Base-by-base conservation (phyloP, 768 basidiomycete species). In the Panaeolus papilionaceus region DNA sequence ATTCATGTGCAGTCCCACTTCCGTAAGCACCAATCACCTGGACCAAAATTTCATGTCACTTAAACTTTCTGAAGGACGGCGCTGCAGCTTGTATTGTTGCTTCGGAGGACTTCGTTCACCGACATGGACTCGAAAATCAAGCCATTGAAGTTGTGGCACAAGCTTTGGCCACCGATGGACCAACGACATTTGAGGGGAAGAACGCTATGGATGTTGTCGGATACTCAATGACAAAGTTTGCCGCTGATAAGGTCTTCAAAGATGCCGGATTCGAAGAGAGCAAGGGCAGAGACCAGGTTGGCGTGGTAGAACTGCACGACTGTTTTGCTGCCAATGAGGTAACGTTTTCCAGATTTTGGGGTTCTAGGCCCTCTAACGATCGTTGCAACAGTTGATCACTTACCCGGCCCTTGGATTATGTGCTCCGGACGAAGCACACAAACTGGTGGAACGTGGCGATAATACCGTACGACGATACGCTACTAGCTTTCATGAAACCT, bases 1-100 rank as follows among this genome's bases (percentile, higher is more conserved):
- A 77, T 90, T 87, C 75, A 95, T 94, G 92, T 95, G 93, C 74
- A 94, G 92, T 71, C 93, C 93, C 0, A 95, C 93, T 38, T 94
- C 88, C 40, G 92, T 87, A 68, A 67, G 83, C 75, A 20, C 28
- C 3, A 10, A 33, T 38, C 18, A 42, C 58, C 38, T 66, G 40
- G 39, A 10, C 18, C 66, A 12, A 44, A 61, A 54, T 58, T 26
- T 63, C 33, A 67, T 39, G 61, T 61, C 44, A 39, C 38, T 61
- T 23, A 23, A 14, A 26, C 11, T 67, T 51, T 37, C 18, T 44
- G 23, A 61, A 92, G 91, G 90, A 93, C 70, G 90, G 90, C 23
- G 91, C 90, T 26, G 91, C 91, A 1, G 90, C 89, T 70, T 92
- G 91, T 67, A 84, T 95, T 64, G 82, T 95, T 33, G 92, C 89